Percentiles rank a stretch among this genome's conserved stretches.
phyloP scores from a whole-genome alignment of 768 basidiomycete species.

The Paxillus rubicundulus region DNA sequence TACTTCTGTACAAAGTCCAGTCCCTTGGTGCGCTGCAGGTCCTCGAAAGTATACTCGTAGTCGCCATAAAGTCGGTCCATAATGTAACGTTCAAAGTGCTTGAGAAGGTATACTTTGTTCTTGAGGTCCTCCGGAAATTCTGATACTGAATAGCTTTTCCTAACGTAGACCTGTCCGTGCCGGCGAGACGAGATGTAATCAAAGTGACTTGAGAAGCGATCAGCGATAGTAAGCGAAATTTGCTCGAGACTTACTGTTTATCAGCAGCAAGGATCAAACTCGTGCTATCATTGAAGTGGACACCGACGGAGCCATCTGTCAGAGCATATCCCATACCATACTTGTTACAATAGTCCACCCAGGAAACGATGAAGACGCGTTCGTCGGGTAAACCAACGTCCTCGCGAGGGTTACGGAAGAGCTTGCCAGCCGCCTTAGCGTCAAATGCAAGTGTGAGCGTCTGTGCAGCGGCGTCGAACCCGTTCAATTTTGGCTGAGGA shows the following conservation, averaged over 20 bases:
- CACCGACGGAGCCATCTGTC: constrained; percentile 91
- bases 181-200: constrained; percentile 79
- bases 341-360: constrained; percentile 99
- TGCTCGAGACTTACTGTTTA: constrained; percentile 61
- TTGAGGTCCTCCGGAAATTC: constrained; percentile 80
- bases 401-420: constrained; percentile 66
- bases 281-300: constrained; percentile 96
- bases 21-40: constrained; percentile 63
- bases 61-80: constrained; percentile 85
- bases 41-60: constrained; percentile 78
- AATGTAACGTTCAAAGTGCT: constrained; percentile 94
- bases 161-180: constrained; percentile 63
- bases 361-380: constrained; percentile 91
- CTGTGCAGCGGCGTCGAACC: constrained; percentile 65
- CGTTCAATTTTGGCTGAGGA: constrained; percentile 39
- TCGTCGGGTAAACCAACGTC: constrained; percentile 59
- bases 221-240: background rate
- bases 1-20: constrained; percentile 98
- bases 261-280: constrained; percentile 81
- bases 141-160: constrained; percentile 67
- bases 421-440: constrained; percentile 54
- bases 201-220: constrained; percentile 59
- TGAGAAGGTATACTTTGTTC: constrained; percentile 88
- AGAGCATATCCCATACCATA: constrained; percentile 99
- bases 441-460: constrained; percentile 62